phyloP scores from a whole-genome alignment of 208 protist genomes.

The Naegleria gruberi region DNA sequence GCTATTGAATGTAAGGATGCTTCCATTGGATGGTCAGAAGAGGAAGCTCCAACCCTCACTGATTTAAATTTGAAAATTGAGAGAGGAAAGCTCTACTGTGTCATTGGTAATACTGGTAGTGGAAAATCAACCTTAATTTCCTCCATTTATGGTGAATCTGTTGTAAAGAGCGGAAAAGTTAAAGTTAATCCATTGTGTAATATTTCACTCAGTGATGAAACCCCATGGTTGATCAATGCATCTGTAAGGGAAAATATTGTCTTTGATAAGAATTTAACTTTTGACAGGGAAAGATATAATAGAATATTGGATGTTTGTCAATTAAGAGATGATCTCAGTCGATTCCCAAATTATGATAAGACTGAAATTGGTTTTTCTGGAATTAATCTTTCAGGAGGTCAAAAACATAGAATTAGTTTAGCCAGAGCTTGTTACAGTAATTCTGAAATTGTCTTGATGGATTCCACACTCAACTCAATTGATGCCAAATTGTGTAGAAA shows the following conservation, averaged over 20 bases:
- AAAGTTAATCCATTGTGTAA: neutral
- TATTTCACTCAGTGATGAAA: slow-evolving; percentile 32
- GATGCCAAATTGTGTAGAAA: slow-evolving; percentile 71
- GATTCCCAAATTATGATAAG: slow-evolving; percentile 63
- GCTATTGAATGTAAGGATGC: neutral
- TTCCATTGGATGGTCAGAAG: slow-evolving; percentile 3
- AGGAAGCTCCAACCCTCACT: slow-evolving; percentile 31
- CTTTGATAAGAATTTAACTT: slow-evolving; percentile 51
- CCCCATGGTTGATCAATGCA: slow-evolving; percentile 49
- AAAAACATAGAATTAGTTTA: slow-evolving; percentile 52
- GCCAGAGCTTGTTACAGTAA: slow-evolving; percentile 39
- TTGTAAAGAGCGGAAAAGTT: neutral
- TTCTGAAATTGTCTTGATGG: slow-evolving; percentile 65
- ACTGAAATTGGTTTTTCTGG: slow-evolving; percentile 77
- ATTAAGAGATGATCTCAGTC: slow-evolving; percentile 65
- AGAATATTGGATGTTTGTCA: slow-evolving; percentile 51
- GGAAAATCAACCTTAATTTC: slow-evolving; percentile 22
- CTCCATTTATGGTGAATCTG: slow-evolving; percentile 35
- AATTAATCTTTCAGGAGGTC: slow-evolving; percentile 61
- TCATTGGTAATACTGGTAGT: slow-evolving; percentile 19
- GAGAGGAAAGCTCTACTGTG: slow-evolving; percentile 14
- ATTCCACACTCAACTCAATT: slow-evolving; percentile 78
- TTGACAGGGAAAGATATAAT: slow-evolving; percentile 46
- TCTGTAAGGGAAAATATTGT: slow-evolving; percentile 79
- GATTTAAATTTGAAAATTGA: neutral